phyloP scores from a whole-genome alignment of 345 rosid species.

The Ceriops zippeliana region DNA sequence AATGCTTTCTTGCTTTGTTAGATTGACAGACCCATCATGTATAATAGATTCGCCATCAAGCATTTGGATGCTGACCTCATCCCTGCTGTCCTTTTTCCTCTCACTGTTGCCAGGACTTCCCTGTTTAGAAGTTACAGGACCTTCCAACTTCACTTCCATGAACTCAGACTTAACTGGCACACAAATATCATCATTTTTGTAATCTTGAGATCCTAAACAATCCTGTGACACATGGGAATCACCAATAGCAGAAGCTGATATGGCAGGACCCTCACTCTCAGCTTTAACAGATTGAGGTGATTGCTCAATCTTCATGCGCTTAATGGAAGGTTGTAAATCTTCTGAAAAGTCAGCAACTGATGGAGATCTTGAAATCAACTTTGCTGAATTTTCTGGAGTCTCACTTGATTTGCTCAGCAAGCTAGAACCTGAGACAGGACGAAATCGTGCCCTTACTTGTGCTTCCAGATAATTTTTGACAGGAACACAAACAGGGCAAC shows the following conservation, averaged over 20 bases:
- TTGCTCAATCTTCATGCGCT: conserved; percentile 81
- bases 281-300: conserved; percentile 43
- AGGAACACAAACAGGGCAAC: conserved; percentile 90
- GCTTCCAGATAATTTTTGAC: conserved; percentile 56
- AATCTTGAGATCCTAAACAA: conserved; percentile 43
- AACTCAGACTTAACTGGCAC: conserved; percentile 48
- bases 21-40: conserved; percentile 28
- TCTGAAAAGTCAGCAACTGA: conserved; percentile 45
- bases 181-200: conserved; percentile 34
- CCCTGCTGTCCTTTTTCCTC: conserved; percentile 45
- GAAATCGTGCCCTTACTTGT: conserved; percentile 47
- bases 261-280: conserved; percentile 43
- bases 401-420: conserved; percentile 47
- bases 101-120: conserved; percentile 46
- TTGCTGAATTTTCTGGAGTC: conserved; percentile 38
- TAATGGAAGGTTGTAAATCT: conserved; percentile 60
- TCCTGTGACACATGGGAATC: conserved; percentile 43
- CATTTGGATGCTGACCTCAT: conserved; percentile 40
- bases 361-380: conserved; percentile 38
- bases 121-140: conserved; percentile 43
- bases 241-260: conserved; percentile 30
- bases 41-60: conserved; percentile 40
- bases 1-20: conserved; percentile 43
- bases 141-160: conserved; percentile 57
- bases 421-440: conserved; percentile 34